Base-by-base conservation (phyloP, 2,329 filamentous ascomycete species). In the Fusarium sp. region DNA sequence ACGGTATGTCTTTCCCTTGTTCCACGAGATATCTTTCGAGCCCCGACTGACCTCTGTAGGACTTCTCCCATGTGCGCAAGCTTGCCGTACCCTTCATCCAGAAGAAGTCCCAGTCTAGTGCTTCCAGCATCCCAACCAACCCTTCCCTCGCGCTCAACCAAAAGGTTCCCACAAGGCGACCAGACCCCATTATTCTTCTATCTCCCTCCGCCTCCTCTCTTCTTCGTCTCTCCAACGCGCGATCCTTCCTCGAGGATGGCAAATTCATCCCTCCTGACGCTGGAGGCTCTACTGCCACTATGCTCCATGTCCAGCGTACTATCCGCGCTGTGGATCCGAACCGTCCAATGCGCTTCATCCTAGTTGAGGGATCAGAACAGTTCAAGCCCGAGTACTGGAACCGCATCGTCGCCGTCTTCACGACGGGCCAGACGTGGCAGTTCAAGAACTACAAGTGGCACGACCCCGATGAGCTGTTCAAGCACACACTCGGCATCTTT, bases 341-440 rank as follows among this genome's bases (percentile, higher is more conserved):
- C 62, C 91, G 93, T 18, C 92, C 94, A 1, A 91, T 96, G 79
- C 94, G 95, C 56, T 99, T 99, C 86, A 97, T 98, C 80, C 91
- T 99, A 42, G 96, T 98, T 63, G 96, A 99, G 82, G 93, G 92
- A 20, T 93, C 95, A 0, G 93, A 97, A 80, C 93, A 96, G 82
- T 99, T 99, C 89, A 97, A 98, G 82, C 96, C 96, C 0, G 95
- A 98, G 81, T 98, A 98, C 86, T 99, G 96, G 96, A 92, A 92
- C 79, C 92, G 95, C 61, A 93, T 99, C 8, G 96, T 98, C 2
- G 96, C 94, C 14, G 95, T 99, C 66, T 98, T 99, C 85, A 99
- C 96, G 0, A 99, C 96, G 0, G 96, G 96, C 37, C 96, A 99
- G 85, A 92, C 93, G 11, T 99, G 96, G 96, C 96, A 99, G 84